A percentile compares a stretch with the other conserved stretches of the same genome.
Conservation (phyloP, 2,329 filamentous ascomycete genomes). For the Fusarium chaquense region DNA sequence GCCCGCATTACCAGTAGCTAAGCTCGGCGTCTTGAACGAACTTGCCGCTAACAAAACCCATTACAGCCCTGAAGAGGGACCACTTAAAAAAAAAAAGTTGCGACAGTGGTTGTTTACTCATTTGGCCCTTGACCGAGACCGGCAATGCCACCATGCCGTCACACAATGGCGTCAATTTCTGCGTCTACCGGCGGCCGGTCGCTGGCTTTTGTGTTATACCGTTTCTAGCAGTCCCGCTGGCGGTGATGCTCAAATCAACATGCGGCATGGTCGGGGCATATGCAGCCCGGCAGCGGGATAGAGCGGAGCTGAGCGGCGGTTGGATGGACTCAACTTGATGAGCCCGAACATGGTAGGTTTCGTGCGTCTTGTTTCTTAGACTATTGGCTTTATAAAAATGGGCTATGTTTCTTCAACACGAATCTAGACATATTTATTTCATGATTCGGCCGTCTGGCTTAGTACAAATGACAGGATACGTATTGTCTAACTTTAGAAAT, state of each 20-base stretch:
- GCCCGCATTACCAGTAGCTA: constrained; percentile 17
- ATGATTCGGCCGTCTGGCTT: not conserved
- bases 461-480: not conserved
- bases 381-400: not conserved
- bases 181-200: constrained; percentile 27
- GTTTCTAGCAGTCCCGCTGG: constrained; percentile 47
- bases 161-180: constrained; percentile 47
- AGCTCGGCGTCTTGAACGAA: constrained; percentile 20
- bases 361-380: not conserved
- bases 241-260: constrained; percentile 14
- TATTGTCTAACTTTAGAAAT: not conserved
- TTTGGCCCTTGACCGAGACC: constrained; percentile 38
- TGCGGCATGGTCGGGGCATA: constrained; percentile 28
- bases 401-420: not conserved
- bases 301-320: constrained; percentile 29
- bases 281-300: constrained; percentile 35
- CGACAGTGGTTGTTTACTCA: constrained; percentile 12
- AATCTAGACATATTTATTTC: not conserved
- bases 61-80: constrained; percentile 33
- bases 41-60: constrained; percentile 29
- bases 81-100: constrained; percentile 25
- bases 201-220: constrained; percentile 33
- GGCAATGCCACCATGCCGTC: constrained; percentile 47
- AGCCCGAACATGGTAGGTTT: constrained; percentile 4
- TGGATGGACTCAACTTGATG: constrained; percentile 7